Base-by-base conservation (phyloP, 129 eudicot species). In the Chrysanthemum lavandulifolium region DNA sequence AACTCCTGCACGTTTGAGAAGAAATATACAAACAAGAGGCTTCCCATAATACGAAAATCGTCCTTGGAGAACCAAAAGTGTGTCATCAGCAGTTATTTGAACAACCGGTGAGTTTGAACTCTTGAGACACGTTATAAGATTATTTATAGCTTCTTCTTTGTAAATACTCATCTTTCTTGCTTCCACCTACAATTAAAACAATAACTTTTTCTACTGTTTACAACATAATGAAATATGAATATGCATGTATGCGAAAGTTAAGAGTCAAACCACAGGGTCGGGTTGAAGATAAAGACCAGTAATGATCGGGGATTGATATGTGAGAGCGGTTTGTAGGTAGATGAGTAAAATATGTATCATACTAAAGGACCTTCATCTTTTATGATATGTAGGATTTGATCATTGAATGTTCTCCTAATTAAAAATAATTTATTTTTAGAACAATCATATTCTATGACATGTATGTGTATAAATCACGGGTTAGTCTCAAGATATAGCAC, bases 221-320 rank as follows among this genome's bases (percentile, higher is more conserved):
- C 2, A 16, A 67, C 29, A 59, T 27, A 21, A n/a, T 36, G 36
- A 14, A 31, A 29, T n/a, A 4, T 6, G 31, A 23, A 55, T 55
- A 43, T 53, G 19, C 55, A 65, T 3, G 50, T 59, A 45, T 54
- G 59, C 11, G 15, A 27, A 45, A 15, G 51, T 13, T 27, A 29
- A 64, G 80, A 64, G 66, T 43, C 79, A 13, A 65, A 90, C 94
- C 88, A 87, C 82, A 68, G 87, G 83, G 78, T 90, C 96, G 59
- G 87, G 93, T 71, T 87, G 91, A 66, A 90, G 89, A 79, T 87
- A 88, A 9, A 90, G 86, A 67, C 96, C 87, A 25, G 96, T 90
- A 16, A 85, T 78, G 64, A 81, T 63, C 0, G 96, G 91, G 76
- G 85, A 73, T 50, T 90, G 91, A 48, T 87, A 89, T 1, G 45